phyloP scores from a whole-genome alignment of 164 flowering plant species.

The Litsea cubeba region DNA sequence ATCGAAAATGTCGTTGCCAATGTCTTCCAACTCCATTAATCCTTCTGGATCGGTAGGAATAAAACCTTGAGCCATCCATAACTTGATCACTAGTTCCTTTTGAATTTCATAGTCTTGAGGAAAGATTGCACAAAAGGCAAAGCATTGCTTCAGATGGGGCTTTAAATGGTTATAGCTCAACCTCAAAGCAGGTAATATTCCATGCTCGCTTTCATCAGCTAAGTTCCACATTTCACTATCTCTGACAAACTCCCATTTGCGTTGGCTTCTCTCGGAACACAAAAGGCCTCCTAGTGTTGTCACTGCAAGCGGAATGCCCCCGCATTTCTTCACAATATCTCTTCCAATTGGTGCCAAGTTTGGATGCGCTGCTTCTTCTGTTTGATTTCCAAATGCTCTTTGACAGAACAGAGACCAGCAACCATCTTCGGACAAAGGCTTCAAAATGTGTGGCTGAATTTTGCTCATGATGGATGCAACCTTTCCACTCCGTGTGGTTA shows the following conservation, averaged over 20 bases:
- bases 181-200: background rate
- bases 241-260: conserved; percentile 2
- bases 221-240: conserved; percentile 3
- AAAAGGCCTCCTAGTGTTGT: conserved; percentile 3
- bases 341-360: background rate
- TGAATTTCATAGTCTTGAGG: background rate
- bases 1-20: background rate
- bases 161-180: conserved; percentile 10
- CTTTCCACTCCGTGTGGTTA: conserved; percentile 2
- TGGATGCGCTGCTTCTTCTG: background rate
- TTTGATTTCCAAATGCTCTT: conserved; percentile 1
- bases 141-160: conserved; percentile 7
- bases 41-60: background rate
- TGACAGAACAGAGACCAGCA: conserved; percentile 6
- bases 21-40: background rate
- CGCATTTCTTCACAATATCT: conserved; percentile 8
- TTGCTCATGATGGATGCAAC: background rate
- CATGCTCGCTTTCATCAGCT: background rate
- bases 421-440: background rate
- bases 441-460: background rate
- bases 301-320: conserved; percentile 7
- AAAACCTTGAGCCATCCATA: conserved; percentile 10
- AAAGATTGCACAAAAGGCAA: conserved; percentile 5
- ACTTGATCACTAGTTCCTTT: background rate
- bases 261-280: background rate